Evolutionary conservation across 2,329 filamentous ascomycete genomes (phyloP).

Genomic region (Talaromyces sp.): DNA sequence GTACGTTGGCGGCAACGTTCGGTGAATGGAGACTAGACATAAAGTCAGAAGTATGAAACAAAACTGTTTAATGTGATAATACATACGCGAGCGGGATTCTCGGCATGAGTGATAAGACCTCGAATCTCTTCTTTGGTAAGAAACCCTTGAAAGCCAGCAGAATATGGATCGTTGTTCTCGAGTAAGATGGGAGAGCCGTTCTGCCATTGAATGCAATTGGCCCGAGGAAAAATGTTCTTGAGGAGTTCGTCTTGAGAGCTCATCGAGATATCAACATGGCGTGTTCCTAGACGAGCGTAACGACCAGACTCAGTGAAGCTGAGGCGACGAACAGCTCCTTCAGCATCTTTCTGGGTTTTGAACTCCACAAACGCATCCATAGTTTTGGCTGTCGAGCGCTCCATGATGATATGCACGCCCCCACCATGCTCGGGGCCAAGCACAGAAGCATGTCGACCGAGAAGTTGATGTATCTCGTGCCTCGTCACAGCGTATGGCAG

Average conservation of each 20-base stretch:
- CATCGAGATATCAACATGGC: conserved; percentile 42
- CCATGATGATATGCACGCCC: conserved; percentile 54
- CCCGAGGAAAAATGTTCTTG: conserved; percentile 46
- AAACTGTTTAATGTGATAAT: neutral
- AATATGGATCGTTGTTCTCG: conserved; percentile 38
- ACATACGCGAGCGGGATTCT: conserved; percentile 45
- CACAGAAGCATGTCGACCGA: conserved; percentile 39
- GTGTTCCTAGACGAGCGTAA: conserved; percentile 42
- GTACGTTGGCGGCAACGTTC: conserved; percentile 47
- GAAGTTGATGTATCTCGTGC: conserved; percentile 44
- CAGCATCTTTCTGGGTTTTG: conserved; percentile 30
- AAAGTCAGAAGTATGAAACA: conserved; percentile 1
- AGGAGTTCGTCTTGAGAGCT: conserved; percentile 46
- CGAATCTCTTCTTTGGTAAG: conserved; percentile 47
- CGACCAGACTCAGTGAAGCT: conserved; percentile 28
- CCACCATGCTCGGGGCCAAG: conserved; percentile 34
- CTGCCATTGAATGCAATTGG: conserved; percentile 46
- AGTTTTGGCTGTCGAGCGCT: conserved; percentile 52
- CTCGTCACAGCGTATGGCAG: conserved; percentile 49
- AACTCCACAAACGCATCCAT: conserved; percentile 51
- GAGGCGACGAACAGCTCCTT: conserved; percentile 31
- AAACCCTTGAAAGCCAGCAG: conserved; percentile 48
- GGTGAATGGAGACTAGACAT: conserved; percentile 42
- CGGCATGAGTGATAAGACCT: conserved; percentile 42
- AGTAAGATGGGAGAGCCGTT: conserved; percentile 28